These are phyloP conservation scores for Wallacemonas rigidus DNA, from an alignment of 208 protist genomes.

Conservation along the genomic window DNA sequence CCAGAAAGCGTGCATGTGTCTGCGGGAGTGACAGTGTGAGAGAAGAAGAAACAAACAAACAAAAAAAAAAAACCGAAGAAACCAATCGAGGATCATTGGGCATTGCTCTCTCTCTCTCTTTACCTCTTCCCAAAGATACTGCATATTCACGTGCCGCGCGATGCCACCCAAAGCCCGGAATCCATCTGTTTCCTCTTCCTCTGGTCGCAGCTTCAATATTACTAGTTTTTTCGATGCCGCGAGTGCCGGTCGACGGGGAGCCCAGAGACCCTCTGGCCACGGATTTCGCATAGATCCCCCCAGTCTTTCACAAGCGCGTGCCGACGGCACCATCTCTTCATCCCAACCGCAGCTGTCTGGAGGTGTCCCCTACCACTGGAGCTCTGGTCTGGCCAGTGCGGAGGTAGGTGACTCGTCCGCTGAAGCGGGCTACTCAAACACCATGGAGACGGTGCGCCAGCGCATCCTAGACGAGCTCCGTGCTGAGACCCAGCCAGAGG, in stretches of 20 bases:
- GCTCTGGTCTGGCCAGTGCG: background rate
- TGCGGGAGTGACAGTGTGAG: too few relatives aligned
- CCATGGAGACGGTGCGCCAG: conserved; percentile 44
- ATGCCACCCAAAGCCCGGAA: conserved; percentile 27
- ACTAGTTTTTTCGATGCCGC: conserved; percentile 52
- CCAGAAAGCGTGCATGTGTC: too few relatives aligned
- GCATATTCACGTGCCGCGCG: background rate
- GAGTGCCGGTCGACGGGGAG: conserved; percentile 19
- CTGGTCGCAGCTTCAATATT: conserved; percentile 31
- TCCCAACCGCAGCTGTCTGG: background rate
- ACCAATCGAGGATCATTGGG: background rate
- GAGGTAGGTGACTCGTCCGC: conserved; percentile 9
- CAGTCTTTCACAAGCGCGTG: background rate
- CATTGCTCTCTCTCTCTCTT: conserved; percentile 10
- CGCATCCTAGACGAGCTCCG: conserved; percentile 58
- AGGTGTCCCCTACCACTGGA: conserved; percentile 3
- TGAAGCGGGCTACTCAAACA: conserved; percentile 26
- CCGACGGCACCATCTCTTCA: conserved; percentile 17
- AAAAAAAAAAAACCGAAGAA: too few relatives aligned
- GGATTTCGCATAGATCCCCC: conserved; percentile 18
- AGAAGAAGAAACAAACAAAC: too few relatives aligned
- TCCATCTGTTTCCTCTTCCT: background rate
- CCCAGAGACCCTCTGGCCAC: conserved; percentile 1
- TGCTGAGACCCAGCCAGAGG: conserved; percentile 26
- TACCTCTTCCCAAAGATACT: background rate